A percentile compares a stretch with the other conserved stretches of the same genome.
Conservation (phyloP, 345 rosid species). For the Brassica nigra region DNA sequence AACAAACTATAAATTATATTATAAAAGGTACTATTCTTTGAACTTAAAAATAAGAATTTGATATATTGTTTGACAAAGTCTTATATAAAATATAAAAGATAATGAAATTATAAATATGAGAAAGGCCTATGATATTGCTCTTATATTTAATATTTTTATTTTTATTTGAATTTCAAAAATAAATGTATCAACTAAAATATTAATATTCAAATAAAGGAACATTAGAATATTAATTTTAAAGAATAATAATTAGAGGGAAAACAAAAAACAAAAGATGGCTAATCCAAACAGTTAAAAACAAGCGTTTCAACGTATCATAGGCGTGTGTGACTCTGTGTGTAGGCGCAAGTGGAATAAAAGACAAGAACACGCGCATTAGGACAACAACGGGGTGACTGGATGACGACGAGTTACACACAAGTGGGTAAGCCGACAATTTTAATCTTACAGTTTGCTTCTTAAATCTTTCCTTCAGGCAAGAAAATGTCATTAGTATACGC, state of each 20-base stretch:
- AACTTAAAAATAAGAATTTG: not conserved
- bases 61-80: not conserved
- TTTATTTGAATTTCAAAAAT: no score
- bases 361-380: slow-evolving; percentile 10
- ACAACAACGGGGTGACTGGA: slow-evolving; percentile 33
- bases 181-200: not conserved
- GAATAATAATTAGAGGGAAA: not conserved
- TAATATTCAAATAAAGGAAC: not conserved
- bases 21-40: not conserved
- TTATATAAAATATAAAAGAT: not conserved
- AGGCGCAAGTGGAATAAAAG: slow-evolving; percentile 14
- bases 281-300: not conserved
- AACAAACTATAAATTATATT: no score
- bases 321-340: not conserved
- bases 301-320: not conserved
- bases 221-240: not conserved
- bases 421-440: not conserved
- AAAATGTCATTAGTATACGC: slow-evolving; percentile 23
- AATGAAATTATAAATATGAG: not conserved
- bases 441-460: not conserved
- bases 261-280: not conserved
- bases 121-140: not conserved
- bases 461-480: not conserved
- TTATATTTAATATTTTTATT: not conserved
- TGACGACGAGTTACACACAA: slow-evolving; percentile 27